Base-by-base conservation (phyloP, 2,329 filamentous ascomycete genomes). In the Cercospora brassicicola region DNA sequence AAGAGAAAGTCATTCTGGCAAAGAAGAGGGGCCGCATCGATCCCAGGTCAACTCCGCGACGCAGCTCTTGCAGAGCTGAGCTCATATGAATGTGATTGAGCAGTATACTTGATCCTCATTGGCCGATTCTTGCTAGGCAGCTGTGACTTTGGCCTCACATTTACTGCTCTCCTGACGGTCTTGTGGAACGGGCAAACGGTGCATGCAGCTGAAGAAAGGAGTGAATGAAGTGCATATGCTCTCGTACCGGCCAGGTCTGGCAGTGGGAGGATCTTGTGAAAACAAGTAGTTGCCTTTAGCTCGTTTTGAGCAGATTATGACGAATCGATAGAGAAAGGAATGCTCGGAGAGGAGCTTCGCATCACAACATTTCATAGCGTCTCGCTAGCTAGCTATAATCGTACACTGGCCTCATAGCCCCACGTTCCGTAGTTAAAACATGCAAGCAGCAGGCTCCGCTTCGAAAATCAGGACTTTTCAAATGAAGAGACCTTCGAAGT, bases 331-430 rank as follows among this genome's bases (percentile, higher is more conserved):
- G 30, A 55, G 5, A 28, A 55, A 55, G 39, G 48, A 18, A 31
- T 56, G 62, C 62, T 64, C 62, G 53, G 39, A 45, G 10, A 57
- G 36, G 51, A 62, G 60, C 60, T 56, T 23, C 31, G 51, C 62
- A 42, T 63, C 48, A 42, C 62, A 57, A 57, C 62, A 39, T 57
- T 39, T 64, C 62, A 55, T 26, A 42, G 36, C 62, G 39, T 64
- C 31, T 39, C 51, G 62, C 62, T 64, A 31, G 48, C 51, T 61
- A 61, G 61, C 61, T 63, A 55, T 64, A 57, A 11, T 64, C 62
- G 23, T 64, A 64, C 62, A 64, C 62, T 56, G 62, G 62, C 62
- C 33, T 64, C 51, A 36, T 62, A 42, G 62, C 48, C 62, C 55
- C 62, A 57, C 48, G 30, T 15, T 20, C 51, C 62, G 51, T 42